phyloP scores from a whole-genome alignment of 2,329 filamentous ascomycete genomes.

The Cladophialophora yegresii region DNA sequence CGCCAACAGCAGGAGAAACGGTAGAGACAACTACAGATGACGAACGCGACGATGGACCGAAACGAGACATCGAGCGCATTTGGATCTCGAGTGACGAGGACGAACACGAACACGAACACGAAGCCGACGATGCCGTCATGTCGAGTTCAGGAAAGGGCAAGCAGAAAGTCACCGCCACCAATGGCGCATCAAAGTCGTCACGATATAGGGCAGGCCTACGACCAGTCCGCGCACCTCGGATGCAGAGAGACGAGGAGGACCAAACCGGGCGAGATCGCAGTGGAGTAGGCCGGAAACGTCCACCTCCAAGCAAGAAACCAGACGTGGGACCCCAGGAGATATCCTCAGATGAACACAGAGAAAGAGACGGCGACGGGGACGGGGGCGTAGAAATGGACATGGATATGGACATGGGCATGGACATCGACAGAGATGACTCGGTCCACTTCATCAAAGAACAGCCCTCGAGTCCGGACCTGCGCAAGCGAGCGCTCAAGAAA shows the following conservation, averaged over 20 bases:
- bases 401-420: constrained; percentile 1
- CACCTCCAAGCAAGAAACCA: constrained; percentile 3
- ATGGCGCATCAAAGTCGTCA: constrained; percentile 43
- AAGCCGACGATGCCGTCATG: constrained; percentile 46
- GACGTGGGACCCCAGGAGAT: constrained; percentile 21
- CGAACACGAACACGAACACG: constrained; percentile 42
- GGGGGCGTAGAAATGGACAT: too few relatives aligned
- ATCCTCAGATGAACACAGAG: constrained; percentile 20
- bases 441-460: constrained; percentile 37
- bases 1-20: constrained; percentile 38
- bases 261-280: background rate
- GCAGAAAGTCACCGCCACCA: constrained; percentile 44
- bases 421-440: constrained; percentile 24
- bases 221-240: constrained; percentile 27
- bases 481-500: constrained; percentile 46
- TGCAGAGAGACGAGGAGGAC: constrained; percentile 18
- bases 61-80: constrained; percentile 57
- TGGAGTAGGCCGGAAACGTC: constrained; percentile 4
- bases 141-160: constrained; percentile 47
- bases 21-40: constrained; percentile 55
- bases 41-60: constrained; percentile 49
- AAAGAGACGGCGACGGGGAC: constrained; percentile 40
- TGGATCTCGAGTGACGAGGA: constrained; percentile 59
- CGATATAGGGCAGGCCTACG: constrained; percentile 39
- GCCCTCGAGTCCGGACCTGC: constrained; percentile 45